phyloP scores from a whole-genome alignment of 306 rosid genomes.

The Lablab purpureus region DNA sequence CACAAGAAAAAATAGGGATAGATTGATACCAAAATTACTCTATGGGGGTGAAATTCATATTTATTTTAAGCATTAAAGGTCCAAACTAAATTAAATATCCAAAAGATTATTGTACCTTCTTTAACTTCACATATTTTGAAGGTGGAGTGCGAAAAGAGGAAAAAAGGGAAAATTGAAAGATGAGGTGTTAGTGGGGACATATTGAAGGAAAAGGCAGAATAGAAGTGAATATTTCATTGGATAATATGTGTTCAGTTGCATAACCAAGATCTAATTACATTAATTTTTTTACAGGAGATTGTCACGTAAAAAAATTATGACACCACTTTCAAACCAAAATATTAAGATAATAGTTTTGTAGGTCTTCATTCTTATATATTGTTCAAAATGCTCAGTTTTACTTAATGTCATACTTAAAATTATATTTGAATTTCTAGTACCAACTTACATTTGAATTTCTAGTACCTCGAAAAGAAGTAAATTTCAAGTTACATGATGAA shows the following conservation, averaged over 20 bases:
- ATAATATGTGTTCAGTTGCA: conserved; percentile 1
- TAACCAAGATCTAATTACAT: neutral
- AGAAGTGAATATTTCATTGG: neutral
- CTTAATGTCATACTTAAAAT: no score
- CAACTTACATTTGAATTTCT: no score
- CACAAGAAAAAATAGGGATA: neutral
- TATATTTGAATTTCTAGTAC: no score
- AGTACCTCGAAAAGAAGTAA: no score
- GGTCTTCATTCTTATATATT: no score
- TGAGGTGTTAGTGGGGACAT: neutral
- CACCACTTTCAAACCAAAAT: no score
- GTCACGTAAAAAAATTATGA: no score
- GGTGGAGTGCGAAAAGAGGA: neutral
- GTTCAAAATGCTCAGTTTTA: no score
- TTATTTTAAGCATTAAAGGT: neutral
- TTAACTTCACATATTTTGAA: neutral
- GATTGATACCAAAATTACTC: neutral
- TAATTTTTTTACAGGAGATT: no score
- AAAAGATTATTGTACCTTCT: neutral
- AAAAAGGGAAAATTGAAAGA: neutral
- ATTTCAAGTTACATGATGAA: no score
- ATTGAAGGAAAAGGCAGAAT: neutral
- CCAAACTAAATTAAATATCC: neutral
- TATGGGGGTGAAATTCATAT: neutral
- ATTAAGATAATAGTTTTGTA: no score